Evolutionary conservation across 352 stramenopile species (phyloP), one percentile per base, ranked within the genome.

Genomic region (Elongisporangium undulatum): DNA sequence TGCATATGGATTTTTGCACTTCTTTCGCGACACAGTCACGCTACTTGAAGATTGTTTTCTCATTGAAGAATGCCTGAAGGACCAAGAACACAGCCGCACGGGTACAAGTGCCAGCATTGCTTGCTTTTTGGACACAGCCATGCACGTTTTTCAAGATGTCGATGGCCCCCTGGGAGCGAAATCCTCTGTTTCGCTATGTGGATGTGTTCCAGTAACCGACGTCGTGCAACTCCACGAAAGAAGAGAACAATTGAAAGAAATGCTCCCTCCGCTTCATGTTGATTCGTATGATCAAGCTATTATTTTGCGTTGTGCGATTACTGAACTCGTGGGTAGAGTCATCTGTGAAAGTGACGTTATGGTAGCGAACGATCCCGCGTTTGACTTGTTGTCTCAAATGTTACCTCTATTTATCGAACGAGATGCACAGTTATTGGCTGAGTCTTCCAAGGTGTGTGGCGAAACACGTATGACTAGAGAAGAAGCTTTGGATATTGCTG

Each of bases 61-160:
- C 26, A 41, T 89, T 16, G 75, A 89, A 63, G 75, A 83, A 21
- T 72, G 63, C 6, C 49, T 87, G 6, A 73, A 67, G 38, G 60
- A 59, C 51, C 29, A 41, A 15, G 29, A 15, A 15, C 29, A 2
- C 29, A 41, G 8, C 8, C 5, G 29, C 29, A 41, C 29, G 13
- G 29, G 4, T 41, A 9, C 8, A 2, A 13, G 29, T 41, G 69
- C 62, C 1, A 72, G 38, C 21, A 74, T 89, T 49, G 60, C 67
- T 26, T 82, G 68, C 60, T 90, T 79, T 55, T 55, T 87, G 19
- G 67, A 82, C 59, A 87, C 80, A 15, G 74, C 74, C 15, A 85
- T 85, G 26, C 80, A 90, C 48, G 64, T 87, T 23, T 87, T 85
- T 55, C 79, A 87, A 62, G 68, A 86, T 26, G 67, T 78, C 1